Evolutionary conservation across 2,329 filamentous ascomycete species (phyloP), one percentile per base, ranked within the genome.

Genomic region (Trichoderma sp.): DNA sequence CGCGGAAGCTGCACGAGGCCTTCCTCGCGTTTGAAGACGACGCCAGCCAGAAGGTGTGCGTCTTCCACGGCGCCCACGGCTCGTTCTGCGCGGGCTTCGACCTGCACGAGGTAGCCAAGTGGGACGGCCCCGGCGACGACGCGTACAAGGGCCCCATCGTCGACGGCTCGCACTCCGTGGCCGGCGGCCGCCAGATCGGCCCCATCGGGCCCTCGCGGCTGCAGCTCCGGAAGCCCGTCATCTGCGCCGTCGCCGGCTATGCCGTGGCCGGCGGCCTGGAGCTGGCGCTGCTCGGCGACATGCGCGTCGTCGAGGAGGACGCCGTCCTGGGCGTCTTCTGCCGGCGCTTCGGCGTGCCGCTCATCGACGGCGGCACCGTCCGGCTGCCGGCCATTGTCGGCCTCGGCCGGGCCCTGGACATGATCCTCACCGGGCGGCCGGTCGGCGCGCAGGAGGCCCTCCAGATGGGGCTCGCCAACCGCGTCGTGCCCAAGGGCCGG

Each of bases 301-400:
- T 86, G 60, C 79, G 83, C 1, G 76, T 86, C 0, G 81, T 78
- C 0, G 83, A 86, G 65, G 80, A 83, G 62, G 79, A 82, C 48
- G 81, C 82, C 4, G 71, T 84, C 0, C 83, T 86, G 59, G 84
- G 83, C 2, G 79, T 87, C 3, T 86, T 85, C 68, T 85, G 81
- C 71, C 77, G 84, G 2, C 78, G 83, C 2, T 84, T 70, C 12
- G 72, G 72, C 9, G 71, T 73, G 1, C 71, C 71, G 4, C 69
- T 74, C 19, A 71, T 72, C 14, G 83, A 77, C 44, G 75, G 72
- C 6, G 84, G 83, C 1, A 85, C 83, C 0, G 82, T 85, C 0
- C 78, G 83, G 1, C 72, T 85, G 3, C 82, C 81, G 64, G 78
- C 78, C 0, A 77, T 85, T 43, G 71, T 86, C 24, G 84, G 84